Evolutionary conservation across 2,329 filamentous ascomycete species (phyloP).

Genomic region (Colletotrichum limetticola): DNA sequence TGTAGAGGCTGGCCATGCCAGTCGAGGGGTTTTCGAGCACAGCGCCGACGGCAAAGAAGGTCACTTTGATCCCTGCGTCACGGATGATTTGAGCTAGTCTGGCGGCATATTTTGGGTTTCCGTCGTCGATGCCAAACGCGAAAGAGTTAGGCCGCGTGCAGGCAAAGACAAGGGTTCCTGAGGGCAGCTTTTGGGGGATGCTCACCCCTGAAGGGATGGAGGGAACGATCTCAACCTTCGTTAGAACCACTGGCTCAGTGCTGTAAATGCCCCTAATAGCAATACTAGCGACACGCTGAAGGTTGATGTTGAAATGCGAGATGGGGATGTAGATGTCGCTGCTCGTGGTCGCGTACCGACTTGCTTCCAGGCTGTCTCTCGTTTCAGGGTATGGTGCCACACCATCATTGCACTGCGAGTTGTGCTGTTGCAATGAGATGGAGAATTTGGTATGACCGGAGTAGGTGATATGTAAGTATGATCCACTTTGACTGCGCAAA

Average conservation of each 20-base stretch:
- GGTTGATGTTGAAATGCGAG: constrained; percentile 72
- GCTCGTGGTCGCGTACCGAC: constrained; percentile 61
- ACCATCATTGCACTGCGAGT: constrained; percentile 64
- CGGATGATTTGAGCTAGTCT: constrained; percentile 68
- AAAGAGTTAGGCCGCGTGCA: constrained; percentile 77
- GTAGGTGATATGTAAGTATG: constrained; percentile 74
- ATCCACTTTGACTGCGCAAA: constrained; percentile 66
- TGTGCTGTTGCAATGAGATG: constrained; percentile 74
- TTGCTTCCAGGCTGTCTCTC: constrained; percentile 74
- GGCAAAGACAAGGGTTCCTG: constrained; percentile 68
- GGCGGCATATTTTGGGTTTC: constrained; percentile 57
- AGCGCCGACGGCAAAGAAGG: constrained; percentile 77
- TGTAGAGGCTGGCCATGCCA: constrained; percentile 72
- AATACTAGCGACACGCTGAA: constrained; percentile 65
- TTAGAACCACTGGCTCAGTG: constrained; percentile 59
- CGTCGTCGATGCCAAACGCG: constrained; percentile 79
- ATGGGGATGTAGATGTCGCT: constrained; percentile 75
- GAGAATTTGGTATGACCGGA: constrained; percentile 71
- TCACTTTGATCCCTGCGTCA: constrained; percentile 71
- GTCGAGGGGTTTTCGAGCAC: constrained; percentile 68
- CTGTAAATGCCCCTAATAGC: constrained; percentile 74
- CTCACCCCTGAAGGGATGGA: constrained; percentile 60
- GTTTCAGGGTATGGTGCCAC: constrained; percentile 72
- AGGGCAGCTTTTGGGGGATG: constrained; percentile 69
- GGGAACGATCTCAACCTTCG: constrained; percentile 69